These are phyloP conservation scores for Candida ovalis DNA, from an alignment of 805 yeast genomes.

Conservation along the genomic window DNA sequence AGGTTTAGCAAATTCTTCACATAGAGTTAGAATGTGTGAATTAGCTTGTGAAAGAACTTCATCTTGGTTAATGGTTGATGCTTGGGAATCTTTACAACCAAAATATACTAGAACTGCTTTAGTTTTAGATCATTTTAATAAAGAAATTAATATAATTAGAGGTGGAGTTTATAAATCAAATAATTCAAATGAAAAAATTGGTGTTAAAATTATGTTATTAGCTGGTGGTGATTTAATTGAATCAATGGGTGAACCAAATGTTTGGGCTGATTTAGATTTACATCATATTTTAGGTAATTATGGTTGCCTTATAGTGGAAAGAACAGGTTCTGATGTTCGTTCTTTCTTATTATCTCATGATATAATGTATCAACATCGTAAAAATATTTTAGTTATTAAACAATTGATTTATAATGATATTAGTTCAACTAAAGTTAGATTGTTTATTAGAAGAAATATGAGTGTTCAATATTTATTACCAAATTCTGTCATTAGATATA, in stretches of 20 bases:
- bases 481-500: slow-evolving; percentile 89
- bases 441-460: slow-evolving; percentile 93
- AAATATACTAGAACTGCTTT: slow-evolving; percentile 90
- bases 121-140: slow-evolving; percentile 93
- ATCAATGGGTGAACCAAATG: slow-evolving; percentile 99
- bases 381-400: slow-evolving; percentile 89
- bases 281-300: slow-evolving; percentile 94
- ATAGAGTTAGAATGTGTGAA: slow-evolving; percentile 97
- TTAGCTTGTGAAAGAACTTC: slow-evolving; percentile 95
- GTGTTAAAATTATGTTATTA: slow-evolving; percentile 89
- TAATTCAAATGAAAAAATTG: slow-evolving; percentile 45
- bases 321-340: slow-evolving; percentile 95
- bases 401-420: slow-evolving; percentile 96
- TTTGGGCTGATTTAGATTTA: slow-evolving; percentile 95
- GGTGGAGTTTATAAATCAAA: slow-evolving; percentile 75
- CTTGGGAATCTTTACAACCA: slow-evolving; percentile 95
- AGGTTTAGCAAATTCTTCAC: slow-evolving; percentile 84
- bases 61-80: slow-evolving; percentile 98
- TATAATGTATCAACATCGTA: slow-evolving; percentile 93
- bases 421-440: slow-evolving; percentile 88
- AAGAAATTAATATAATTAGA: slow-evolving; percentile 85
- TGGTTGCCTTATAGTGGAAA: slow-evolving; percentile 94
- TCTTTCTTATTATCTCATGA: slow-evolving; percentile 90
- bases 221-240: slow-evolving; percentile 99
- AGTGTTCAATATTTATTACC: slow-evolving; percentile 93